Conservation (phyloP, 2,329 filamentous ascomycete genomes). For the Phaeophleospora eucalypticola region DNA sequence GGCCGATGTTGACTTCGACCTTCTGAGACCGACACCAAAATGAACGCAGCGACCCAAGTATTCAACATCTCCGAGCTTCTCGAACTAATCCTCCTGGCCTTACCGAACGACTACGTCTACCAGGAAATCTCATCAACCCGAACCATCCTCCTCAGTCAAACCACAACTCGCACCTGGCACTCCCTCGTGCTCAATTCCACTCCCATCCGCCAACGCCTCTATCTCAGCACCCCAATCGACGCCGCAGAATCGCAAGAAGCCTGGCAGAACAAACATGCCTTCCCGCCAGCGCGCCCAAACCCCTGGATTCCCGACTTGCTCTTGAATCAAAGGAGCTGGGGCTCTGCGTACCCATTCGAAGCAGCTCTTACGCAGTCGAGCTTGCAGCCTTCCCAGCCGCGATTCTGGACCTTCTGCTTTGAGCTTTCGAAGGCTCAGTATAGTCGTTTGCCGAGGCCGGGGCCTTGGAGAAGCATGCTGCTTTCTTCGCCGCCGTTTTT, state of each 20-base stretch:
- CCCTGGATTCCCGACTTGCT: slow-evolving; percentile 22
- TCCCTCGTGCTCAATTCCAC: slow-evolving; percentile 13
- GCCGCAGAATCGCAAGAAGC: slow-evolving; percentile 1
- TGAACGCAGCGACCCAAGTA: slow-evolving; percentile 10
- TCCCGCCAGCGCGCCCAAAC: slow-evolving; percentile 17
- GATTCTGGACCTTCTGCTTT: slow-evolving; percentile 22
- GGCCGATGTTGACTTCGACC: too few relatives aligned
- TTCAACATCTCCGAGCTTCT: slow-evolving; percentile 21
- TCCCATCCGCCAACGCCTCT: slow-evolving; percentile 17
- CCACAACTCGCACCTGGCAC: slow-evolving; percentile 18
- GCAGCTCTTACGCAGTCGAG: slow-evolving; percentile 11
- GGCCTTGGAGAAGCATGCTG: slow-evolving; percentile 18
- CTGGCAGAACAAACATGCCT: slow-evolving; percentile 14
- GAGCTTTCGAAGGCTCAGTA: slow-evolving; percentile 18
- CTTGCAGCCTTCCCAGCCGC: slow-evolving; percentile 12
- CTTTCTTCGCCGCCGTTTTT: slow-evolving; percentile 17
- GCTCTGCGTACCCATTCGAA: slow-evolving; percentile 22
- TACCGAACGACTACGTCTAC: slow-evolving; percentile 14
- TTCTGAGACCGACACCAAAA: too few relatives aligned
- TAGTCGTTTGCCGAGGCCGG: slow-evolving; percentile 6
- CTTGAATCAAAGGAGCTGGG: slow-evolving; percentile 21
- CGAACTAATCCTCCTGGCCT: slow-evolving; percentile 16
- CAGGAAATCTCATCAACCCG: slow-evolving; percentile 18
- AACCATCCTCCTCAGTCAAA: slow-evolving; percentile 14
- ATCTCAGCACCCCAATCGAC: slow-evolving; percentile 13